Percentiles rank a stretch among this genome's conserved stretches.
Conservation (phyloP, 2,329 filamentous ascomycete genomes). For the Rhynchosporium agropyri region DNA sequence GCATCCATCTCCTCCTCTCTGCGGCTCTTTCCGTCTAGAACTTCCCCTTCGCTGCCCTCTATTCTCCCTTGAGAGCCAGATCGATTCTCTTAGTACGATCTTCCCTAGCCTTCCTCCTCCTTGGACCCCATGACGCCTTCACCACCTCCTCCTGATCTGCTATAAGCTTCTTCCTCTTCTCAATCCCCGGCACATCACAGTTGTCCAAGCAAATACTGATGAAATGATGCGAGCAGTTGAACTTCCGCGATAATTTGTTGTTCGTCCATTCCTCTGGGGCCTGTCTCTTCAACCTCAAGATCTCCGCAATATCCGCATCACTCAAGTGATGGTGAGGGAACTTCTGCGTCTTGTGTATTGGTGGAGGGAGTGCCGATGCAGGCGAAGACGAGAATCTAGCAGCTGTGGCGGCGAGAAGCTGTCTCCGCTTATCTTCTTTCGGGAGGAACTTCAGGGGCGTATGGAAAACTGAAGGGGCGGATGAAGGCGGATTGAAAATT, state of each 20-base stretch:
- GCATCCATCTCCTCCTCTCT: not conserved
- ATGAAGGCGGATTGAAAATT: constrained; percentile 60
- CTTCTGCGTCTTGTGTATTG: constrained; percentile 29
- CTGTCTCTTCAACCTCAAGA: constrained; percentile 54
- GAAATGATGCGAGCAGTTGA: constrained; percentile 58
- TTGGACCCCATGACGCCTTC: constrained; percentile 60
- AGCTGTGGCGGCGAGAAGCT: constrained; percentile 36
- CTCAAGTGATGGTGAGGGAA: constrained; percentile 52
- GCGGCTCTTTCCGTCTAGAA: not conserved
- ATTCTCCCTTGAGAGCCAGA: constrained; percentile 37
- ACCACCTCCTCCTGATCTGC: constrained; percentile 52
- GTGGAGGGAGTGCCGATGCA: constrained; percentile 34
- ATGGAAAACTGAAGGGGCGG: constrained; percentile 60
- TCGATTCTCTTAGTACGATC: constrained; percentile 56
- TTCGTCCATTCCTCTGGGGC: constrained; percentile 61
- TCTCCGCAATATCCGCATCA: constrained; percentile 60
- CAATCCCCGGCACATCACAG: constrained; percentile 25
- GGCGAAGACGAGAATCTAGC: constrained; percentile 25
- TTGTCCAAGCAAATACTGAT: constrained; percentile 59
- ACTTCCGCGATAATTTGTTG: constrained; percentile 54
- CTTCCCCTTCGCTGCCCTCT: constrained; percentile 6
- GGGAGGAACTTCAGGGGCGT: constrained; percentile 70
- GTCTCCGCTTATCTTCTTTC: constrained; percentile 44
- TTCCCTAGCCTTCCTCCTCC: constrained; percentile 55
- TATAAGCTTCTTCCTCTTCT: constrained; percentile 49